Evolutionary conservation across 306 rosid genomes (phyloP).

Genomic region (Quercus glauca): DNA sequence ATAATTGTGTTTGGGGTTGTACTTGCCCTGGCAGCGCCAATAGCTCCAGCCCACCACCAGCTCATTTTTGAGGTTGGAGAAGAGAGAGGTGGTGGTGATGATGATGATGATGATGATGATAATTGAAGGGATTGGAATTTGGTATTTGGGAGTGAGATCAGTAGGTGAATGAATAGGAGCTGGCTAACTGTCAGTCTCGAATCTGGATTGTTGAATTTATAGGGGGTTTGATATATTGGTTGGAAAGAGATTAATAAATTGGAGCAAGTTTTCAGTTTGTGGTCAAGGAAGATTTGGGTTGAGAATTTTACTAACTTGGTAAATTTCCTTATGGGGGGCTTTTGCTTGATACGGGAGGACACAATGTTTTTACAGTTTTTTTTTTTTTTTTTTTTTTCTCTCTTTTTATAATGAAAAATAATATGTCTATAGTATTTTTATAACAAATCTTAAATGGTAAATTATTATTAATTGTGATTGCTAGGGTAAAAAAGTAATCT

Average conservation of each 20-base stretch:
- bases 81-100: neutral
- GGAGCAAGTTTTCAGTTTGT: neutral
- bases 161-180: neutral
- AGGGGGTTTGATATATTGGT: neutral
- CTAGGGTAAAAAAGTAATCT: rapidly evolving
- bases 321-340: no score
- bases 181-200: neutral
- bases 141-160: neutral
- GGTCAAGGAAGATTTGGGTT: no score
- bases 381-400: no score
- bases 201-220: neutral
- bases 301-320: no score
- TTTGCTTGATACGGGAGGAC: no score
- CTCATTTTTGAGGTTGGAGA: conserved; percentile 22
- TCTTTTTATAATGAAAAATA: no score
- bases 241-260: no score
- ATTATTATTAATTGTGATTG: no score
- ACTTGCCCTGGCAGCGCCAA: conserved; percentile 46
- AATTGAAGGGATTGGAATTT: neutral
- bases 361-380: no score
- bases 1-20: no score
- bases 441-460: rapidly evolving
- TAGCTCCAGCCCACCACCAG: conserved; percentile 71
- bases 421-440: rapidly evolving
- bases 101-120: neutral